Evolutionary conservation across 2,329 filamentous ascomycete species (phyloP).

Genomic region (Raffaelea ambrosiae): DNA sequence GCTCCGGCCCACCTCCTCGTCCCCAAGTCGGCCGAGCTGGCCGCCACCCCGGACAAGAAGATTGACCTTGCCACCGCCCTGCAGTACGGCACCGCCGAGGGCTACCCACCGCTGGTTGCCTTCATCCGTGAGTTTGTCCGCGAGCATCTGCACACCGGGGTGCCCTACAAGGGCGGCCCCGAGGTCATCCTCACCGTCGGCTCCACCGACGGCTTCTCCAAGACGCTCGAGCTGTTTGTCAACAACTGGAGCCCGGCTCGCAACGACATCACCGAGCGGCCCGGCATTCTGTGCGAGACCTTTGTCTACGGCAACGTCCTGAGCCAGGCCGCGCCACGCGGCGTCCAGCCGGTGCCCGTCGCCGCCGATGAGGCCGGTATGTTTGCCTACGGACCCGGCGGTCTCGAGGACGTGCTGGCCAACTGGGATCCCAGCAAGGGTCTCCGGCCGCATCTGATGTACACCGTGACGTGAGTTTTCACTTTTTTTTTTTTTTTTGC

Average conservation of each 20-base stretch:
- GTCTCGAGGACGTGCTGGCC: constrained; percentile 67
- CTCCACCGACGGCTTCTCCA: constrained; percentile 76
- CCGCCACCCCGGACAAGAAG: constrained; percentile 53
- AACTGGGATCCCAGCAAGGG: constrained; percentile 74
- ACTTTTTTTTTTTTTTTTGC: background rate
- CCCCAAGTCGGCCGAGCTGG: constrained; percentile 48
- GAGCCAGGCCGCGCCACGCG: constrained; percentile 56
- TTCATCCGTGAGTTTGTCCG: constrained; percentile 74
- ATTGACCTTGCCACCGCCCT: constrained; percentile 76
- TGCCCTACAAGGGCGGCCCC: constrained; percentile 68
- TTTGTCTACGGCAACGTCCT: constrained; percentile 76
- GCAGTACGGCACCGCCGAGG: constrained; percentile 78
- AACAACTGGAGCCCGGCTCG: constrained; percentile 62
- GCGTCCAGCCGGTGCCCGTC: constrained; percentile 65
- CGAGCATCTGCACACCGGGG: constrained; percentile 68
- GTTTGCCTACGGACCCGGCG: constrained; percentile 62
- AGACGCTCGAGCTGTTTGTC: constrained; percentile 66
- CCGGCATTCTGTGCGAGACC: constrained; percentile 70
- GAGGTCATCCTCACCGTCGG: constrained; percentile 75
- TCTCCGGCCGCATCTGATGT: constrained; percentile 73
- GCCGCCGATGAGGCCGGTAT: constrained; percentile 74
- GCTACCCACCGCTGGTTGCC: constrained; percentile 68
- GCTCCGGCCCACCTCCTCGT: constrained; percentile 53
- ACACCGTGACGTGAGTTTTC: constrained; percentile 71
- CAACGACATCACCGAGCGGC: constrained; percentile 59